Evolutionary conservation across 1,284 basidiomycete genomes (phyloP).

Genomic region (Puccinia coronata): DNA sequence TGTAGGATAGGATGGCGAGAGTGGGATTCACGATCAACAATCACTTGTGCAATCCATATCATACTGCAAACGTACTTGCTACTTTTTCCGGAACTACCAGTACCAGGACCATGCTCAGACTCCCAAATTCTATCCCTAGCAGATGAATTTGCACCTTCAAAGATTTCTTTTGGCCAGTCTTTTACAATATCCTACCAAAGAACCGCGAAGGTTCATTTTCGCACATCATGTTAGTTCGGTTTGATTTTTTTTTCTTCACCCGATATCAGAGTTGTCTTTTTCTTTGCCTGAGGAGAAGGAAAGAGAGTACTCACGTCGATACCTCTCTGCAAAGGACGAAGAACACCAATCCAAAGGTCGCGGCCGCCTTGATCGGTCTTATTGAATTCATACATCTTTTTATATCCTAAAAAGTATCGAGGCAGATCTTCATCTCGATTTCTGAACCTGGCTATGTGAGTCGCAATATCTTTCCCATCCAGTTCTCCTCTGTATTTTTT

Average conservation of each 20-base stretch:
- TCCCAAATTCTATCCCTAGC: constrained; percentile 13
- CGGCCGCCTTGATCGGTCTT: background rate
- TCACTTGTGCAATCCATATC: background rate
- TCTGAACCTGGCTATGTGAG: background rate
- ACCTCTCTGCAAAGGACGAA: constrained; percentile 8
- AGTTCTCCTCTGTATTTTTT: constrained; percentile 10
- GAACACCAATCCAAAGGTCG: constrained; percentile 23
- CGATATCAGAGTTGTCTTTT: no score
- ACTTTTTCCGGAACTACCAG: background rate
- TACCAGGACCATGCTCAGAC: constrained; percentile 19
- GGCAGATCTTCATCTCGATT: constrained; percentile 8
- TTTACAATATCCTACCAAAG: background rate
- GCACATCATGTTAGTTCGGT: background rate
- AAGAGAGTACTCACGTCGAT: background rate
- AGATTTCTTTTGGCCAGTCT: background rate
- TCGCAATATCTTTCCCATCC: background rate
- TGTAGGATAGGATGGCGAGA: background rate
- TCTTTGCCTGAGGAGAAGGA: background rate
- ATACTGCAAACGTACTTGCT: background rate
- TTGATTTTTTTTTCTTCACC: background rate
- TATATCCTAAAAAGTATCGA: background rate
- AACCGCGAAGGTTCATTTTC: background rate
- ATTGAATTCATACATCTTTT: background rate
- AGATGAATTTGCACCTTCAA: background rate
- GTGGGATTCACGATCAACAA: background rate